Evolutionary conservation across 1,139 yeast genomes (phyloP).

Genomic region (Sugiyamaella neomexicana): DNA sequence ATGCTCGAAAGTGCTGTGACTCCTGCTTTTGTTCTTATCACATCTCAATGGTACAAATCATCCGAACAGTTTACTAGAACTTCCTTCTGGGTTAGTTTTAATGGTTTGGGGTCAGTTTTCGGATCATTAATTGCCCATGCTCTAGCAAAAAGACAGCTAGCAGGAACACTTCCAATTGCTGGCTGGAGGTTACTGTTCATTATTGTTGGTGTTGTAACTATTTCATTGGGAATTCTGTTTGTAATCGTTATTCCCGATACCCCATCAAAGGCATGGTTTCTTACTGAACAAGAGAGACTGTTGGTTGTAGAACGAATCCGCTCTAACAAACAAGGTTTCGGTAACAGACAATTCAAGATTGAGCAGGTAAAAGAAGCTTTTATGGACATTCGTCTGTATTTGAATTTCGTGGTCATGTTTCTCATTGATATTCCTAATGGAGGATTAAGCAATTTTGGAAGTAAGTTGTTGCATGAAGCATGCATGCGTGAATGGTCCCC

Average conservation of each 20-base stretch:
- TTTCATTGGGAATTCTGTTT: slow-evolving; percentile 51
- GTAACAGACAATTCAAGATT: slow-evolving; percentile 53
- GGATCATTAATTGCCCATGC: slow-evolving; percentile 61
- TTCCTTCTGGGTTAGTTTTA: slow-evolving; percentile 52
- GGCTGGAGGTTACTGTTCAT: slow-evolving; percentile 55
- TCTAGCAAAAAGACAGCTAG: slow-evolving; percentile 41
- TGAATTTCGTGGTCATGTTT: slow-evolving; percentile 47
- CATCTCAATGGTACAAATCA: slow-evolving; percentile 55
- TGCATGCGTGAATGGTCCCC: no score
- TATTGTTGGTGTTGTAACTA: slow-evolving; percentile 51
- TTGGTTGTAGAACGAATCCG: slow-evolving; percentile 55
- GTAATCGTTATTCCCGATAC: slow-evolving; percentile 52
- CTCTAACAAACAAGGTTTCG: slow-evolving; percentile 52
- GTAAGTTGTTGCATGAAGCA: slow-evolving; percentile 21
- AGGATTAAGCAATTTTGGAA: slow-evolving; percentile 50
- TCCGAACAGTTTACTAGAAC: slow-evolving; percentile 55
- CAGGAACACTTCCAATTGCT: slow-evolving; percentile 40
- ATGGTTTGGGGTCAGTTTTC: slow-evolving; percentile 56
- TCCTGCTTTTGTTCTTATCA: slow-evolving; percentile 60
- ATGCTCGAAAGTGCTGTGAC: slow-evolving; percentile 56
- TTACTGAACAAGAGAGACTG: slow-evolving; percentile 50
- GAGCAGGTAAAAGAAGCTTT: slow-evolving; percentile 52
- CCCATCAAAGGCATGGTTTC: slow-evolving; percentile 57
- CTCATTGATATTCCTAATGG: slow-evolving; percentile 54
- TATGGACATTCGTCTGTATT: slow-evolving; percentile 49